A percentile compares a stretch with the other conserved stretches of the same genome.
Evolutionary conservation across 176 grass and related monocot genomes (phyloP).

Genomic region (Raddia distichophylla): DNA sequence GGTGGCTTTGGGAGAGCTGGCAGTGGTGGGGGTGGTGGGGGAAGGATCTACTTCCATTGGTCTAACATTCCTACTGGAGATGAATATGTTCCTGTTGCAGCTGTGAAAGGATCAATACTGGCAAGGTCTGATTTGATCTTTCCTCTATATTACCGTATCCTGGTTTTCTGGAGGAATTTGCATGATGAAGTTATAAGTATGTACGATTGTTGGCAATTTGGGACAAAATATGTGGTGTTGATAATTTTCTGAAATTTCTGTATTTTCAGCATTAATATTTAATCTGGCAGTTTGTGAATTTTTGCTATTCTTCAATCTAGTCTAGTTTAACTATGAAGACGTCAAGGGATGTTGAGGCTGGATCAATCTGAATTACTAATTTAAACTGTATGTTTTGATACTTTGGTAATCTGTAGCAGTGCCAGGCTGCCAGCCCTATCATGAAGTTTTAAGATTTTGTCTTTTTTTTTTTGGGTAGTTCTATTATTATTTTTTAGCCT

Average conservation of each 20-base stretch:
- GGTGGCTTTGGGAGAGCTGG: slow-evolving; percentile 68
- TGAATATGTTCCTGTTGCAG: slow-evolving; percentile 92
- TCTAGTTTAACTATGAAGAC: slow-evolving; percentile 21
- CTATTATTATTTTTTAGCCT: background rate
- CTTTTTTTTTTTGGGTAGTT: background rate
- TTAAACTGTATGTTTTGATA: background rate
- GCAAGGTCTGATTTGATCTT: slow-evolving; percentile 65
- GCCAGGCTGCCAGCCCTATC: background rate
- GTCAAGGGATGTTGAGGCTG: background rate
- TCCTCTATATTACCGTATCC: slow-evolving; percentile 27
- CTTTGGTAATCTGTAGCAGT: slow-evolving; percentile 1
- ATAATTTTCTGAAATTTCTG: slow-evolving; percentile 17
- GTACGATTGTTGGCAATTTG: slow-evolving; percentile 28
- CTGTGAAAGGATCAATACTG: slow-evolving; percentile 75
- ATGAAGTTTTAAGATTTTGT: background rate
- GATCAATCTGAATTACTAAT: background rate
- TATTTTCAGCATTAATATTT: slow-evolving; percentile 16
- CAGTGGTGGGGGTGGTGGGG: slow-evolving; percentile 90
- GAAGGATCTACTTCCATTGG: slow-evolving; percentile 99
- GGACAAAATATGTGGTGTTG: slow-evolving; percentile 26
- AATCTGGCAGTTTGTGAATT: background rate
- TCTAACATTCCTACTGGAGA: slow-evolving; percentile 89
- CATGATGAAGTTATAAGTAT: background rate
- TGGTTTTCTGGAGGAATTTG: slow-evolving; percentile 35
- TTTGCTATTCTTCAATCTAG: slow-evolving; percentile 4